Evolutionary conservation across 805 yeast genomes (phyloP), one percentile per base, ranked within the genome.

Genomic region (Starmera quercuum): DNA sequence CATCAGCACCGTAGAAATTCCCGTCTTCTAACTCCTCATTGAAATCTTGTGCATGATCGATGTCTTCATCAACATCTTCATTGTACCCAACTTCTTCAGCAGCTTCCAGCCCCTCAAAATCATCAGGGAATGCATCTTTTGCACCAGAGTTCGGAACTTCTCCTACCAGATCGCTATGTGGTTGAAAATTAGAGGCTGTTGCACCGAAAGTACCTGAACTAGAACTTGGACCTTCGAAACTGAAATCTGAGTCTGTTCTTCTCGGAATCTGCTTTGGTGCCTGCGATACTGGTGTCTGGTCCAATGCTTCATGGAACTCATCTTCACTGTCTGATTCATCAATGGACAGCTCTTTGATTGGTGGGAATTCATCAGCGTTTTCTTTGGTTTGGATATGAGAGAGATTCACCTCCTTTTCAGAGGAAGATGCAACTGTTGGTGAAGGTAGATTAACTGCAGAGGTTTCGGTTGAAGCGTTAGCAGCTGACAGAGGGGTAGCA

Each of bases 301-400:
- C 64, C 13, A 64, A 64, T 30, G 64, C 68, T 39, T 66, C 68
- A 16, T 61, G 65, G 16, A 56, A 60, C 12, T 43, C 54, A 16
- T 59, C 64, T 4, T 53, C 60, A 4, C 75, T 66, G 15, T 66
- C 71, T 38, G 72, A 68, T 39, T 74, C 81, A 29, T 66, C 72
- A 27, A 66, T 59, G 17, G 73, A 71, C 21, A 75, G 51, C 42
- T 78, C 79, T 41, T 64, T 56, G 29, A 78, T 72, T 20, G 84
- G 80, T 9, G 83, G 83, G 44, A 78, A 77, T 42, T 77, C 83
- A 11, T 64, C 68, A 31, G 58, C 64, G 16, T 36, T 47, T 20
- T 38, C 31, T 13, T 30, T 29, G 7, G 38, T n/a, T n/a, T n/a
- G n/a, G n/a, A n/a, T n/a, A n/a, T n/a, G n/a, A n/a, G n/a, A n/a